Conservation (phyloP, 192 early-diverging fungal genomes). For the Dimargaris cristalligena region DNA sequence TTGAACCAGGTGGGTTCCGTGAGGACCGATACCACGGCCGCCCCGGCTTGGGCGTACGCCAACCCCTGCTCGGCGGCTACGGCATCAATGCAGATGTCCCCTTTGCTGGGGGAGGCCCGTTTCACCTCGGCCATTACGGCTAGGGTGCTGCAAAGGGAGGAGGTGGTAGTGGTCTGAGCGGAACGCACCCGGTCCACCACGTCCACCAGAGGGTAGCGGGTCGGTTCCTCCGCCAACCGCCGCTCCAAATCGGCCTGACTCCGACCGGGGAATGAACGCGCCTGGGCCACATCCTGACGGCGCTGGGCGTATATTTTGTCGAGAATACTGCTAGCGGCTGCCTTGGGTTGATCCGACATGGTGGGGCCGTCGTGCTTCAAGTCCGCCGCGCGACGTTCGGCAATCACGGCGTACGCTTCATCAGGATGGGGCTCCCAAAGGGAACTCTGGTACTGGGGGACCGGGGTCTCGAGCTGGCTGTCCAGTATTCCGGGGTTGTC, state of each 20-base stretch:
- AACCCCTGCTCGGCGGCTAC: constrained; percentile 81
- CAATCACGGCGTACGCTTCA: background rate
- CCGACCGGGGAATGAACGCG: constrained; percentile 54
- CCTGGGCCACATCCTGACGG: constrained; percentile 53
- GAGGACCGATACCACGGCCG: constrained; percentile 87
- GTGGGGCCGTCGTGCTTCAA: too few species aligned
- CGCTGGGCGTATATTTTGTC: constrained; percentile 69
- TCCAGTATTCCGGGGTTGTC: constrained; percentile 29
- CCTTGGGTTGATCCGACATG: background rate
- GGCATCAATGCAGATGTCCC: constrained; percentile 63
- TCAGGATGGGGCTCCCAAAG: constrained; percentile 12
- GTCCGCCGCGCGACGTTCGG: background rate
- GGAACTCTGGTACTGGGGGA: background rate
- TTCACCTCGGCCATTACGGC: constrained; percentile 98
- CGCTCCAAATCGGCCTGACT: constrained; percentile 46
- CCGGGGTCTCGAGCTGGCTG: background rate
- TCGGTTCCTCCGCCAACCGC: constrained; percentile 40
- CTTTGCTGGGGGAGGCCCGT: constrained; percentile 91
- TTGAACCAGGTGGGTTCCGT: constrained; percentile 99
- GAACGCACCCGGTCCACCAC: constrained; percentile 49
- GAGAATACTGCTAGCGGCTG: constrained; percentile 42
- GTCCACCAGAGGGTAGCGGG: constrained; percentile 62
- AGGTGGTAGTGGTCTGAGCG: constrained; percentile 17
- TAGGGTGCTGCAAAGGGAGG: constrained; percentile 13
- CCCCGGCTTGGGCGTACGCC: constrained; percentile 74